Evolutionary conservation across 768 basidiomycete genomes (phyloP), one percentile per base, ranked within the genome.

Genomic region (Russula dissimulans): DNA sequence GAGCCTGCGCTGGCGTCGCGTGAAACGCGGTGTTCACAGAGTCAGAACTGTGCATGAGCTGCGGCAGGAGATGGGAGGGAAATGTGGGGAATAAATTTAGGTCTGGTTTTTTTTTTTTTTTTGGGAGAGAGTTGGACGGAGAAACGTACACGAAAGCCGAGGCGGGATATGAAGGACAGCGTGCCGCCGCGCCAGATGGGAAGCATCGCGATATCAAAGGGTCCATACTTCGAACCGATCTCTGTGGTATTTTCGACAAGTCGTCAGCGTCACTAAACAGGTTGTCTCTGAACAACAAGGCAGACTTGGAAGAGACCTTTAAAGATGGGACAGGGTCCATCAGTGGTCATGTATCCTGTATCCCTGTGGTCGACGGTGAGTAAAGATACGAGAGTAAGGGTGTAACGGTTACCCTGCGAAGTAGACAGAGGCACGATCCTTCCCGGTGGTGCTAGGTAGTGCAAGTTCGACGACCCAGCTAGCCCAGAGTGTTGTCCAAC

Each of bases 151-250:
- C 72, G 66, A 38, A 75, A 68, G 8, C 77, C 77, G 31, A 74
- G 62, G 9, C 71, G 69, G 7, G 71, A 69, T 45, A 78, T 62
- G 54, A 75, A 71, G 4, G 73, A 72, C 12, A 78, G 68, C 14
- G 75, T 68, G 15, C 75, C 76, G 18, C 77, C 77, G 10, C 76
- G 71, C 77, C 77, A 78, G 34, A 78, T 76, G 14, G 77, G 77
- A 1, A 78, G 65, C 67, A 77, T 72, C 3, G 76, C 71, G 17
- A 77, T 60, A 65, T 77, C 73, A 44, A 78, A 72, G 1, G 76
- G 77, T 0, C 75, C 75, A 36, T 70, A 73, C 57, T 68, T 69
- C 7, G 69, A 55, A 2, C 77, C 77, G 44, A 78, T 75, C 59
- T 77, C 76, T 74, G 58, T 10, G 3, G 38, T 29, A 45, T 36